Percentiles rank a stretch among this genome's conserved stretches.
phyloP scores from a whole-genome alignment of 768 basidiomycete genomes.

The Boletus patriciae region DNA sequence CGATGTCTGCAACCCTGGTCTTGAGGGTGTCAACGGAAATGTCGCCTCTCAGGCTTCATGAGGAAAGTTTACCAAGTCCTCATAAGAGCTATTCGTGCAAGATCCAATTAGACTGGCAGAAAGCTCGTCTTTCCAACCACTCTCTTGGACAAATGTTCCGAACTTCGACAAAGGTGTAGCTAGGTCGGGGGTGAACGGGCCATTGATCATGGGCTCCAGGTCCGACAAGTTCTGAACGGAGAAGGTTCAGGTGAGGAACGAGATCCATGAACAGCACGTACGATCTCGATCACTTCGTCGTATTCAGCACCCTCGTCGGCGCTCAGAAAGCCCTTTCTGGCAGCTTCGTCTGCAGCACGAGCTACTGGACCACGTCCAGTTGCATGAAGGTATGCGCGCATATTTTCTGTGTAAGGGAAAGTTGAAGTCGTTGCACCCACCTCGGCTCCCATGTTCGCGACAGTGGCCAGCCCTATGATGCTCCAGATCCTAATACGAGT shows the following conservation, averaged over 20 bases:
- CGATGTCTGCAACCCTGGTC: slow-evolving; percentile 91
- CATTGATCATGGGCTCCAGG: slow-evolving; percentile 91
- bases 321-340: slow-evolving; percentile 68
- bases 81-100: slow-evolving; percentile 99
- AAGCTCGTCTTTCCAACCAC: slow-evolving; percentile 92
- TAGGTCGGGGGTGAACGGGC: slow-evolving; percentile 96
- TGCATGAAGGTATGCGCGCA: slow-evolving; percentile 86
- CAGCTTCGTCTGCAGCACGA: slow-evolving; percentile 81
- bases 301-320: slow-evolving; percentile 91
- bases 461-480: slow-evolving; percentile 77
- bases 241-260: background rate
- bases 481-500: background rate
- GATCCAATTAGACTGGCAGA: slow-evolving; percentile 93
- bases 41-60: background rate
- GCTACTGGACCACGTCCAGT: slow-evolving; percentile 89
- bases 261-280: slow-evolving; percentile 39
- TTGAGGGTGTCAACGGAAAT: slow-evolving; percentile 31
- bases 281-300: slow-evolving; percentile 92
- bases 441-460: slow-evolving; percentile 99
- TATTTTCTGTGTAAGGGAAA: slow-evolving; percentile 91
- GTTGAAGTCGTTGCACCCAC: slow-evolving; percentile 99
- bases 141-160: slow-evolving; percentile 70
- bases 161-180: slow-evolving; percentile 94
- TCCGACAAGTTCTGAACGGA: slow-evolving; percentile 73
- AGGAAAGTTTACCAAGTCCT: slow-evolving; percentile 70